phyloP scores from a whole-genome alignment of 768 basidiomycete species.

The Hebeloma cylindrosporum region DNA sequence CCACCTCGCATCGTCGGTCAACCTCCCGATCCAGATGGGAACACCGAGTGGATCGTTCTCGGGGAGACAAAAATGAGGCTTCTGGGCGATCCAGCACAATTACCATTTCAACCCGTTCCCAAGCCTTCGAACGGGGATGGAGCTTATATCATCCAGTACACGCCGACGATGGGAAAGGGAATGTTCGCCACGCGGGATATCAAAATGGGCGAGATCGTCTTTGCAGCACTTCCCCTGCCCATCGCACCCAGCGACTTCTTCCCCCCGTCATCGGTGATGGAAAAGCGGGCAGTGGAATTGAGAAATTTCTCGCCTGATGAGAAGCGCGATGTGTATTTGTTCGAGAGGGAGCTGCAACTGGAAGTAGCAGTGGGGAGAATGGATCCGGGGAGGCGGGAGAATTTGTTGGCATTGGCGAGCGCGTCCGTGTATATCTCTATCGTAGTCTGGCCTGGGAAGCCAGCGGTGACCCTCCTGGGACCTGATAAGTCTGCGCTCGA shows the following conservation, averaged over 20 bases:
- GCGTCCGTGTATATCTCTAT: no score
- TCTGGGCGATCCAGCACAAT: neutral
- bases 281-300: neutral
- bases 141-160: constrained; percentile 1
- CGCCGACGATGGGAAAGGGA: constrained; percentile 23
- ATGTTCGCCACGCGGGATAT: constrained; percentile 30
- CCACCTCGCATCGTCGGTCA: neutral
- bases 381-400: no score
- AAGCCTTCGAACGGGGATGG: neutral
- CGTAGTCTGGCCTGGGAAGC: no score
- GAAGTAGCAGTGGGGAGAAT: no score
- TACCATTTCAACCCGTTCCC: neutral
- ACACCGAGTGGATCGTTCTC: constrained; percentile 10
- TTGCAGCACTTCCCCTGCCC: constrained; percentile 36
- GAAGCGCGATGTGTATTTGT: no score
- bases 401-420: no score
- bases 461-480: no score
- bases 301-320: no score
- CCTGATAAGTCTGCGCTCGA: no score
- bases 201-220: constrained; percentile 29
- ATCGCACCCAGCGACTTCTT: no score
- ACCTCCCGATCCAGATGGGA: constrained; percentile 7
- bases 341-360: no score
- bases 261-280: no score
- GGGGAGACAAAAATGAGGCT: constrained; percentile 5